These are phyloP conservation scores for Rosa rugosa DNA, from an alignment of 306 rosid species.

Conservation along the genomic window DNA sequence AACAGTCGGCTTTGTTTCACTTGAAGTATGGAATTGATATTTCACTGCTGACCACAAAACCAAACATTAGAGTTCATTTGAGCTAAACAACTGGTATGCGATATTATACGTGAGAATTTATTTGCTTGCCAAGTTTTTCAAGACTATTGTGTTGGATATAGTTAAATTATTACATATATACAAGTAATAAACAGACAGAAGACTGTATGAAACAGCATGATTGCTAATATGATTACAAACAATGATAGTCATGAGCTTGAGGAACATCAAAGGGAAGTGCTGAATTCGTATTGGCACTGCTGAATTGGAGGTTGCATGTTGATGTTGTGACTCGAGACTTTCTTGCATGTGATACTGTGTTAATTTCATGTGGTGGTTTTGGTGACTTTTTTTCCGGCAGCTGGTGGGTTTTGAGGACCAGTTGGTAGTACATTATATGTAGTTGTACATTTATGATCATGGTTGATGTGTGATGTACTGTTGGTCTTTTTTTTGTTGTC, in stretches of 20 bases:
- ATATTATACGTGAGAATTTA: too few relatives aligned
- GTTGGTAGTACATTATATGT: too few relatives aligned
- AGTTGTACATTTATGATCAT: too few relatives aligned
- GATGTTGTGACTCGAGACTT: too few relatives aligned
- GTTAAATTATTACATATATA: too few relatives aligned
- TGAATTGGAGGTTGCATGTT: not conserved
- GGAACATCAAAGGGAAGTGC: not conserved
- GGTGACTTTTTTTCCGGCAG: not conserved
- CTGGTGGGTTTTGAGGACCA: not conserved
- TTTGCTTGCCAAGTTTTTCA: too few relatives aligned
- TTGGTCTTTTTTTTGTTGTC: not conserved
- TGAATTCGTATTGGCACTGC: not conserved
- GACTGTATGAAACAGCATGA: not conserved
- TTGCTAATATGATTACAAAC: not conserved
- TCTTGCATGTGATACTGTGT: not conserved
- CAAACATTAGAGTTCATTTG: not conserved
- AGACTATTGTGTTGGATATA: too few relatives aligned
- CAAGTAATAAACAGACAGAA: too few relatives aligned
- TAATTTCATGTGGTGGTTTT: not conserved
- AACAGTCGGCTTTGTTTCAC: not conserved
- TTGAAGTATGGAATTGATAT: not conserved
- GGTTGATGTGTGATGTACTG: too few relatives aligned
- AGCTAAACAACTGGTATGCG: not conserved
- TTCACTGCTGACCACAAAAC: not conserved
- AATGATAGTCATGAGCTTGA: not conserved